Conservation (phyloP, 2,329 filamentous ascomycete genomes). For the Fonsecaea nubica region DNA sequence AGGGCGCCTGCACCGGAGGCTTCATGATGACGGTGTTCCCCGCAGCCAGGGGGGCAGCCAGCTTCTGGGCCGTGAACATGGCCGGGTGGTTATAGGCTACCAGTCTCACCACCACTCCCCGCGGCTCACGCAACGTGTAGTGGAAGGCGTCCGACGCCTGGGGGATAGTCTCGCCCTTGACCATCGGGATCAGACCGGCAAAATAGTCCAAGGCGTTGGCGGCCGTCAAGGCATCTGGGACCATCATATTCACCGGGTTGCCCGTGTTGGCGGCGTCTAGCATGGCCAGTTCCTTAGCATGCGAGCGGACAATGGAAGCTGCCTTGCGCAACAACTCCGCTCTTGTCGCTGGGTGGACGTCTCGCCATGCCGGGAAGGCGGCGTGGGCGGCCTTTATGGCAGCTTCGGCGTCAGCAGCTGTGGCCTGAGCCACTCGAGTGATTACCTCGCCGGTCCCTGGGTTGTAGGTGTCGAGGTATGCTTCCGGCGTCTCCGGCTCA, state of each 20-base stretch:
- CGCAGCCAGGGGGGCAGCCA: slow-evolving; percentile 67
- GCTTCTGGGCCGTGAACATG: slow-evolving; percentile 80
- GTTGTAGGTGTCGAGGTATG: slow-evolving; percentile 36
- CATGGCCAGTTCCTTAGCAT: slow-evolving; percentile 39
- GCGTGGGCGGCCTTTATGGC: slow-evolving; percentile 38
- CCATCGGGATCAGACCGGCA: slow-evolving; percentile 40
- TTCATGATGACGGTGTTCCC: slow-evolving; percentile 66
- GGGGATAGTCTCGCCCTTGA: slow-evolving; percentile 40
- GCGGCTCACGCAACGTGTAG: slow-evolving; percentile 77
- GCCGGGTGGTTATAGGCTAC: slow-evolving; percentile 84
- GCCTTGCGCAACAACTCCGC: slow-evolving; percentile 39
- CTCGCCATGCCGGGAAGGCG: slow-evolving; percentile 40
- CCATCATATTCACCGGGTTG: slow-evolving; percentile 41
- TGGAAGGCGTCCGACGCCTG: slow-evolving; percentile 64
- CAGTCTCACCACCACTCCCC: slow-evolving; percentile 79
- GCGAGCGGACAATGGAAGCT: slow-evolving; percentile 41
- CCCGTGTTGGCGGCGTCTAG: slow-evolving; percentile 45
- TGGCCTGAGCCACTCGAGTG: slow-evolving; percentile 35
- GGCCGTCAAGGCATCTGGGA: slow-evolving; percentile 37
- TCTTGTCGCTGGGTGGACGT: slow-evolving; percentile 38
- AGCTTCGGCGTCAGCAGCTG: slow-evolving; percentile 34
- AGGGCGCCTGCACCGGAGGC: slow-evolving; percentile 66
- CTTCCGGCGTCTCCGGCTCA: background rate
- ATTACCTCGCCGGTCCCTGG: slow-evolving; percentile 40
- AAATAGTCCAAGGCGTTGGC: slow-evolving; percentile 39